Evolutionary conservation across 2,329 filamentous ascomycete genomes (phyloP), one percentile per base, ranked within the genome.

Genomic region (Calonectria montana): DNA sequence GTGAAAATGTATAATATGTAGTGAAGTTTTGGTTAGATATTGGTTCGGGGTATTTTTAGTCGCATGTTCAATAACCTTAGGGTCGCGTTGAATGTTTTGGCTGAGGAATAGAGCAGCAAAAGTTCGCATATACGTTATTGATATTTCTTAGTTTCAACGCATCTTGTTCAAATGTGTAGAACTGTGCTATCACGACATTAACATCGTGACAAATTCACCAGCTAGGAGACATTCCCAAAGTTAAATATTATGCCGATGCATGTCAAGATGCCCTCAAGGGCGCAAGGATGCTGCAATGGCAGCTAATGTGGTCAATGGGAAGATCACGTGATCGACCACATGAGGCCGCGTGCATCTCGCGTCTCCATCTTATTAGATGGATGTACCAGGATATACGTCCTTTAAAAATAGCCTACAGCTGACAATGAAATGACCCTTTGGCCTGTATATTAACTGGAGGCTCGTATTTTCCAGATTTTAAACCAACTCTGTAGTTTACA

Each of bases 321-420:
- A n/a, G n/a, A 23, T 59, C 57, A 61, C 57, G 57, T 61, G 57
- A 43, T 25, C n/a, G 12, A 8, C 16, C 57, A 29, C 57, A 43
- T 61, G 57, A 61, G 57, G 57, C 57, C 57, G 57, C 23, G 57
- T 61, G 35, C 57, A 61, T 43, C 21, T 61, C 57, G 57, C 57
- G 57, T 61, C 15, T 37, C 29, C 12, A 4, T 21, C 31, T 57
- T 21, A 12, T 35, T 23, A 15, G 37, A 57, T 57, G 29, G 12
- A 57, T 35, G 29, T n/a, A 57, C 35, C 7, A 3, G 53, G 53
- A 57, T 31, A 16, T 10, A 57, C 13, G 13, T 23, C 21, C 18
- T 23, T 37, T 23, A 37, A 57, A 57, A 57, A 57, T 57, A 37
- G n/a, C 31, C n/a, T 35, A 16, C 37, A 35, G 12, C 18, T 8